Evolutionary conservation across 2,329 filamentous ascomycete species (phyloP), one percentile per base, ranked within the genome.

Genomic region (Verticillium zaregamsianum): DNA sequence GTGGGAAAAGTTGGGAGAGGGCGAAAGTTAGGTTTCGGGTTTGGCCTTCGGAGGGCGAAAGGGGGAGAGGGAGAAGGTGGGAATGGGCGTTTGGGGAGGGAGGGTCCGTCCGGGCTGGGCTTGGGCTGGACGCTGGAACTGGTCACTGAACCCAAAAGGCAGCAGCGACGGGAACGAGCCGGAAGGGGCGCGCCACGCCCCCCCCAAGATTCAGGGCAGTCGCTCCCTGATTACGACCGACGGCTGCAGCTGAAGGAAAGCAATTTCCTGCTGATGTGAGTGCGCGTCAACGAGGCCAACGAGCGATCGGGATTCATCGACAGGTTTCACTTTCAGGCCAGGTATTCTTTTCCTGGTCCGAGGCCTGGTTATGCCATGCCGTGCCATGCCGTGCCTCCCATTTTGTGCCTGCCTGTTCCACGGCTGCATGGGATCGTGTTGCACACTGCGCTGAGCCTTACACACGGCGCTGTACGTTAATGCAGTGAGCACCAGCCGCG

Each of bases 41-140:
- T 57, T 28, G n/a, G 28, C 23, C 8, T 25, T 49, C 45, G n/a
- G 20, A 49, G 35, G 45, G 57, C 14, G 23, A 31, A 28, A 58
- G 57, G 56, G 57, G 25, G 45, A 40, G 57, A 28, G 57, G 25
- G 31, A 33, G 31, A 39, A 37, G 45, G 39, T 20, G 35, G 55
- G 55, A 35, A 35, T 20, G 57, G 37, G 57, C 31, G 37, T 32
- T 40, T 45, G 45, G 57, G 57, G 25, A 45, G 57, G 57, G 57
- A 58, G 56, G 56, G 56, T 58, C 56, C 56, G 55, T 57, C 31
- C 31, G n/a, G 55, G 55, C 33, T 57, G 31, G 55, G 55, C 55
- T 57, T 57, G 45, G 45, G 28, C 33, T 28, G 28, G 23, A 55
- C 28, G 20, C 23, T 11, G 49, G 49, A 49, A 49, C 28, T 6